Percentiles rank a stretch among this genome's conserved stretches.
Conservation (phyloP, 2,329 filamentous ascomycete genomes). For the Cordyceps cicadae region DNA sequence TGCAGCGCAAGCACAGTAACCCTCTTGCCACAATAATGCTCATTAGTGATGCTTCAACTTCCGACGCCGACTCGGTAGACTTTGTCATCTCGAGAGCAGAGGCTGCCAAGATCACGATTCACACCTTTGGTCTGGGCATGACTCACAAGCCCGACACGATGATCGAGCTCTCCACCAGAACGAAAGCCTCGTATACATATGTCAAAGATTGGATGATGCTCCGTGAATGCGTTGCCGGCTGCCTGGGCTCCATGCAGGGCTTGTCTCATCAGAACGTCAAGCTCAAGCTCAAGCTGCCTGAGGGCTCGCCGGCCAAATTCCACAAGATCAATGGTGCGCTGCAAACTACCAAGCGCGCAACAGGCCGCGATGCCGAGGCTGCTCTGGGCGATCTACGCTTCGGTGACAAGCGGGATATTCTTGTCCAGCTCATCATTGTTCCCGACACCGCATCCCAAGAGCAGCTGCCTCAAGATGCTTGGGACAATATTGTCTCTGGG, state of each 20-base stretch:
- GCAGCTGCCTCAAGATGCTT: conserved; percentile 81
- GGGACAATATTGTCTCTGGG: conserved; percentile 95
- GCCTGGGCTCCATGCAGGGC: conserved; percentile 82
- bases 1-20: conserved; percentile 95
- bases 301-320: conserved; percentile 95
- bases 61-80: conserved; percentile 89
- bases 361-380: conserved; percentile 88
- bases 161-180: conserved; percentile 92
- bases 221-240: conserved; percentile 88
- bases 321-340: conserved; percentile 96
- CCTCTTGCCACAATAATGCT: conserved; percentile 91
- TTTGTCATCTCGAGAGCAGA: conserved; percentile 96
- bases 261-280: conserved; percentile 98
- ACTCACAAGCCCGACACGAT: conserved; percentile 98
- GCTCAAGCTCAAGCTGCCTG: conserved; percentile 84
- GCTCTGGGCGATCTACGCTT: conserved; percentile 86
- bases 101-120: conserved; percentile 93
- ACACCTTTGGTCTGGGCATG: conserved; percentile 91
- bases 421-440: conserved; percentile 87
- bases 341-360: conserved; percentile 92
- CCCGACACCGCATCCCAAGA: conserved; percentile 79
- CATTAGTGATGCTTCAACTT: conserved; percentile 94
- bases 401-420: conserved; percentile 86
- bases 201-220: conserved; percentile 99
- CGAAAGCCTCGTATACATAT: conserved; percentile 95